Percentiles rank a stretch among this genome's conserved stretches.
phyloP scores from a whole-genome alignment of 164 flowering plant species.

The Macadamia integrifolia region DNA sequence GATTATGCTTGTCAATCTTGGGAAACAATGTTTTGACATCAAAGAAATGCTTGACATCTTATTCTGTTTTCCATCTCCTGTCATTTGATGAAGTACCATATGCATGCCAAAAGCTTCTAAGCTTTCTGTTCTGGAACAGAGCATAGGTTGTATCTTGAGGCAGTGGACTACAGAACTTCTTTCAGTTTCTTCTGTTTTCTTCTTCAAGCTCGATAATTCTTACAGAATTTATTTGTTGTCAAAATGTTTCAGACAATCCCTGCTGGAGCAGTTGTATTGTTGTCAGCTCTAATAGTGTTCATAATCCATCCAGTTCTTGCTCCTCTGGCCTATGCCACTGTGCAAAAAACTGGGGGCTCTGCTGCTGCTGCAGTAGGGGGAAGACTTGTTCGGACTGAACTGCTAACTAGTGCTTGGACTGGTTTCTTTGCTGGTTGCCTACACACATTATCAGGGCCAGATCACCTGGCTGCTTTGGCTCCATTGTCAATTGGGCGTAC shows the following conservation, averaged over 20 bases:
- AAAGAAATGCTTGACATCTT: no score
- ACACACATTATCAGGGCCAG: slow-evolving; percentile 79
- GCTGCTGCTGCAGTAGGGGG: slow-evolving; percentile 33
- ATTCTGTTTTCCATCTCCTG: no score
- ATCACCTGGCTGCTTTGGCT: slow-evolving; percentile 79
- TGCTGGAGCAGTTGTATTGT: slow-evolving; percentile 27
- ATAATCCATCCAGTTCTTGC: slow-evolving; percentile 38
- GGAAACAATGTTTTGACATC: no score
- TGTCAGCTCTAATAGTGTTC: slow-evolving; percentile 37
- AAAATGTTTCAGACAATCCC: slow-evolving; percentile 33
- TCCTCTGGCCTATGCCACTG: slow-evolving; percentile 58
- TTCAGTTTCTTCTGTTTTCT: no score
- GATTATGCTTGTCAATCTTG: no score
- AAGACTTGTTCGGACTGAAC: slow-evolving; percentile 37
- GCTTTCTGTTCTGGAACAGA: no score
- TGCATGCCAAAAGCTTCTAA: no score
- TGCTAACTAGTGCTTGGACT: slow-evolving; percentile 68
- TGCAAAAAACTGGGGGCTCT: slow-evolving; percentile 18
- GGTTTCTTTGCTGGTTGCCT: slow-evolving; percentile 80
- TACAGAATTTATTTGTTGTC: not conserved
- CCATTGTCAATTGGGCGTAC: slow-evolving; percentile 73
- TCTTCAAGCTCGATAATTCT: not conserved
- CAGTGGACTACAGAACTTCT: no score
- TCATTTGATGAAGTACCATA: no score
- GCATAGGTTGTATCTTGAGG: no score